Base-by-base conservation (phyloP, 75 land plant genomes). In the Isoetes taiwanensis region DNA sequence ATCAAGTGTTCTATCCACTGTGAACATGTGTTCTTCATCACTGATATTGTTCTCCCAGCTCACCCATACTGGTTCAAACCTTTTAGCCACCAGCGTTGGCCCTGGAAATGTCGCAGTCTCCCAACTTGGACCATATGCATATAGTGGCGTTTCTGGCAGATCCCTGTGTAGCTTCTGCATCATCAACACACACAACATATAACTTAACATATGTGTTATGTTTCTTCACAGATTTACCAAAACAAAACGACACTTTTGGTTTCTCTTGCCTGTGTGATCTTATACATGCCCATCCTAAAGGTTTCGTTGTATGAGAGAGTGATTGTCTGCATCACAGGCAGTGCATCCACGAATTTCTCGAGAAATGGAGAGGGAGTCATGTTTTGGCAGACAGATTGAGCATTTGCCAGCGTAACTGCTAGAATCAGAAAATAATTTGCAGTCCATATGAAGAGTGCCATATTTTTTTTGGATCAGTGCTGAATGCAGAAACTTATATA, bases 151-250 rank as follows among this genome's bases (percentile, higher is more conserved):
- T 6, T 19, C 12, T 46, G 50, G 50, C 16, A 46, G 23, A 46
- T 46, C 50, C 50, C 50, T 46, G 50, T 46, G 50, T 6, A 46
- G 50, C 25, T 46, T 46, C 50, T 46, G 50, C 12, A 46, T 6
- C n/a, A n/a, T n/a, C n/a, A n/a, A n/a, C n/a, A n/a, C n/a, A n/a
- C n/a, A n/a, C n/a, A n/a, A n/a, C n/a, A n/a, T n/a, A n/a, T n/a
- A n/a, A n/a, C n/a, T n/a, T n/a, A n/a, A n/a, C n/a, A n/a, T n/a
- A n/a, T n/a, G n/a, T n/a, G n/a, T n/a, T n/a, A n/a, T n/a, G n/a
- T n/a, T n/a, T n/a, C n/a, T n/a, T n/a, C n/a, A n/a, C n/a, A n/a
- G n/a, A n/a, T n/a, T n/a, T n/a, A n/a, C n/a, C n/a, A n/a, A n/a
- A n/a, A n/a, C n/a, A n/a, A n/a, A n/a, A n/a, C n/a, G n/a, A n/a